Evolutionary conservation across 2,329 filamentous ascomycete species (phyloP), one percentile per base, ranked within the genome.

Genomic region (Fusarium secorum): DNA sequence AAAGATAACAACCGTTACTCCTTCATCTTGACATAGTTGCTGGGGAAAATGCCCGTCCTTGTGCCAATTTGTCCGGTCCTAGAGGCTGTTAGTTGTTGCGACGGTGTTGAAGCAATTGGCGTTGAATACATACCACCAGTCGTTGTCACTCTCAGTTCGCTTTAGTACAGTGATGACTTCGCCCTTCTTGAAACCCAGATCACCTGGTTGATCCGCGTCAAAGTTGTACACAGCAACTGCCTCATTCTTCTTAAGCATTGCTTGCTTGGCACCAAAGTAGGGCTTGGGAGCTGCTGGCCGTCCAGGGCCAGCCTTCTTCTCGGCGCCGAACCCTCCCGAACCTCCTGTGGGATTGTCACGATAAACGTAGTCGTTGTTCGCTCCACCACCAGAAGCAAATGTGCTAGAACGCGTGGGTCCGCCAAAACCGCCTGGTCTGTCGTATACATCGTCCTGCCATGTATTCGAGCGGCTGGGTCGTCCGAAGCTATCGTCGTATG

Each of bases 171-270:
- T 98, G 72, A 99, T 98, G 61, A 98, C 82, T 33, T 99, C 96
- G 24, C 96, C 96, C 86, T 99, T 99, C 84, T 97, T 97, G 83
- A 99, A 99, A 0, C 91, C 93, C 61, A 98, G 80, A 79, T 99
- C 95, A 8, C 95, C 95, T 1, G 94, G 90, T 80, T 98, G 95
- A 76, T 97, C 95, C 0, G 94, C 91, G 70, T 98, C 95, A 78
- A 99, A 99, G 4, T 93, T 97, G 81, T 93, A 98, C 68, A 98
- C 85, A 5, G 96, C 96, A 24, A 98, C 86, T 0, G 94, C 96
- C 81, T 98, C 93, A 74, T 98, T 94, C 73, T 88, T 86, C 78
- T 86, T 88, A 65, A 90, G 77, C 66, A 84, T 68, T 52, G 87
- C 83, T 80, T 89, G 89, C 69, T 79, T 81, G 74, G 84, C 85